Percentiles rank a stretch among this genome's conserved stretches.
phyloP scores from a whole-genome alignment of 108 stramenopile genomes.

The Discostella stelligeroides region DNA sequence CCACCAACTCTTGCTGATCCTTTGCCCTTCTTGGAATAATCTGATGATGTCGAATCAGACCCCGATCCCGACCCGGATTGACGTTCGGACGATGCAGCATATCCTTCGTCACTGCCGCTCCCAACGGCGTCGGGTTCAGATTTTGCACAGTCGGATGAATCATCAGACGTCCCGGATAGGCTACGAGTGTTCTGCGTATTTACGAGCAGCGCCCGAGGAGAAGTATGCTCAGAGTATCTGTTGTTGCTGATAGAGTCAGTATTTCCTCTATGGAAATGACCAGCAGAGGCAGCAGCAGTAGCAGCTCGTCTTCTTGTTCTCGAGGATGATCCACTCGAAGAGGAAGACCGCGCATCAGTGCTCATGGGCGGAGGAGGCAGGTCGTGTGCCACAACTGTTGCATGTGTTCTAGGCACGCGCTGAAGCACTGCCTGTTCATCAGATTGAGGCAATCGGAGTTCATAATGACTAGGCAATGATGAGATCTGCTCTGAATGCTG shows the following conservation, averaged over 20 bases:
- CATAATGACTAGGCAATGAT: constrained; percentile 11
- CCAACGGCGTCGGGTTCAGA: too few species aligned
- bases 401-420: constrained; percentile 27
- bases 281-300: too few species aligned
- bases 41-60: constrained; percentile 47
- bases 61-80: constrained; percentile 39
- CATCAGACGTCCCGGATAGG: constrained; percentile 24
- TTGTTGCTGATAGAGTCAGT: too few species aligned
- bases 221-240: too few species aligned
- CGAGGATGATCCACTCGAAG: constrained; percentile 31
- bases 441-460: constrained; percentile 14
- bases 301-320: constrained; percentile 22
- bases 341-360: constrained; percentile 38
- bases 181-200: too few species aligned
- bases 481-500: neutral
- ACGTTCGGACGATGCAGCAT: constrained; percentile 47
- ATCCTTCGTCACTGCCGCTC: too few species aligned
- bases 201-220: too few species aligned
- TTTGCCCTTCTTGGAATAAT: constrained; percentile 39
- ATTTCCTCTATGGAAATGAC: too few species aligned
- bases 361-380: constrained; percentile 39
- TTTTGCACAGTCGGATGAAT: constrained; percentile 40
- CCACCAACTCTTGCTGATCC: constrained; percentile 14
- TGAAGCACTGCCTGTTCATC: constrained; percentile 26
- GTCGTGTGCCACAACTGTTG: constrained; percentile 37